Evolutionary conservation across 306 rosid genomes (phyloP), one percentile per base, ranked within the genome.

Genomic region (Sphenostylis stenocarpa): DNA sequence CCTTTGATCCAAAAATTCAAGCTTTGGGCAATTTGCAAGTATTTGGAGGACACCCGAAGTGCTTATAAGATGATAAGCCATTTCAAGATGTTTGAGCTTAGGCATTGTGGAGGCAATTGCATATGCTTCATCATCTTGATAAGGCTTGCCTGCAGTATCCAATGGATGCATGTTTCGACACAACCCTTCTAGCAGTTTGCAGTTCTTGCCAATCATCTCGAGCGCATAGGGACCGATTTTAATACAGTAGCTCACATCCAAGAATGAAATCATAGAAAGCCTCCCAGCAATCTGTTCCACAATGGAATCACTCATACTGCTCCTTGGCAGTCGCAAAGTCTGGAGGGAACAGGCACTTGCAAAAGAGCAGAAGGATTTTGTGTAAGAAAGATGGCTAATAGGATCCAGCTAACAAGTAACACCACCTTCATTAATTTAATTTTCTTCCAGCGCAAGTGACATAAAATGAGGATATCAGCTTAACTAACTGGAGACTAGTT

Each of bases 101-200:
- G 97, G 98, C 99, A 96, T 96, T 34, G 99, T 93, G 77, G 94
- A 70, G 52, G 99, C 94, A 72, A 96, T 87, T 38, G 98, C 96
- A 36, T 55, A 71, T 13, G 93, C 99, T 81, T 96, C 99, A 14
- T 93, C 99, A 15, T 93, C 97, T 76, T 80, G 80, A 17, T 76
- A 62, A 3, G 98, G 94, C 84, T 87, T 89, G n/a, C 94, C 94
- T 0, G 93, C 90, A 0, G 98, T 96, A 28, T 88, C 97, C 60
- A 90, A 34, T 0, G 99, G 99, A 67, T 96, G 99, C 96, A 96
- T 85, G 85, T 96, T 96, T 73, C 99, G 84, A 55, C 97, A 93
- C 57, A 96, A 75, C 44, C 92, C 89, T 53, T 82, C 87, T 1
- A 96, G 88, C 49, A 82, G 38, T 78, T 90, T 96, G 84, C 99